Evolutionary conservation across 805 yeast species (phyloP), one percentile per base, ranked within the genome.

Genomic region (Candida bentonensis): DNA sequence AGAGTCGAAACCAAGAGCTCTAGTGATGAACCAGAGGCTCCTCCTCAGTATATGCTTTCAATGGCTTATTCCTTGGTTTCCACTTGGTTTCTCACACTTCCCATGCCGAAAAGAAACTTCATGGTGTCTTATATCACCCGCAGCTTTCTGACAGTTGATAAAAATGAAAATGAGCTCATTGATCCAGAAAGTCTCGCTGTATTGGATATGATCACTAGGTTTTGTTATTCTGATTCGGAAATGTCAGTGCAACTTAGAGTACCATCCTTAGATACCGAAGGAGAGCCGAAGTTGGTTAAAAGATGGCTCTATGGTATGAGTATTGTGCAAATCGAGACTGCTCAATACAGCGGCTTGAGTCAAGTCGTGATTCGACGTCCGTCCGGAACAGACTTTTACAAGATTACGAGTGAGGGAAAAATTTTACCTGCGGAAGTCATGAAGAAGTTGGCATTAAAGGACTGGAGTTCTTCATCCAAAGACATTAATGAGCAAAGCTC

Each of bases 41-140:
- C 82, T 40, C 69, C 82, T 0, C 77, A 74, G 42, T 85, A 82
- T 56, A 64, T 80, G 23, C 63, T 73, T 22, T 65, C 77, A 1
- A 62, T 81, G 41, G 82, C 94, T 0, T 82, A 79, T 55, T 70
- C 69, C 41, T 82, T 83, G 2, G 74, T 86, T 22, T 65, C 80
- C 1, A 69, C 72, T 39, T 82, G 94, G 88, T 84, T 78, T 50
- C 61, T 84, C 52, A 74, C 78, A 45, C 70, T 85, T 56, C 68
- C 69, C 15, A 47, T 79, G 47, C 62, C 61, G n/a, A 78, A 78
- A 42, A 67, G 95, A 39, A 69, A 70, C 42, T 66, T 69, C 28
- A 53, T 84, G 28, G 73, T 82, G 7, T 15, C 36, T 30, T 30
- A 30, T 30, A 30, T 30, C 20, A 30, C 36, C 7, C 36, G 36